Evolutionary conservation across 306 rosid genomes (phyloP).

Genomic region (Mimosa pudica): DNA sequence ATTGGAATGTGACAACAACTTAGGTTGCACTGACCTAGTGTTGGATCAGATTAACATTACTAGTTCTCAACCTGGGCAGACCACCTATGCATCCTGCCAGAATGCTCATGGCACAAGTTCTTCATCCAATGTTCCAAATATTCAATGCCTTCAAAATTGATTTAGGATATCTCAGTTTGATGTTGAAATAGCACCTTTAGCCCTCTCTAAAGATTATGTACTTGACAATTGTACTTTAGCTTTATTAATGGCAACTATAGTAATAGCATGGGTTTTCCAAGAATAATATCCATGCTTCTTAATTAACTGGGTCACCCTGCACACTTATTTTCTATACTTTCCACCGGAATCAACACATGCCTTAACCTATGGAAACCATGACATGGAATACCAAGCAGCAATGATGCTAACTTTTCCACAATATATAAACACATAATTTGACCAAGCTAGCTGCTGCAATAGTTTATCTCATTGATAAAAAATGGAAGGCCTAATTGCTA

Average conservation of each 20-base stretch:
- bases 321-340: not conserved
- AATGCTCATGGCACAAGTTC: slow-evolving; percentile 32
- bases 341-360: not conserved
- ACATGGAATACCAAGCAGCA: not conserved
- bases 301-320: not conserved
- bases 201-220: not conserved
- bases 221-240: not conserved
- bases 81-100: slow-evolving; percentile 23
- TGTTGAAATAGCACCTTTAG: not conserved
- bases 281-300: not conserved
- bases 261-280: not conserved
- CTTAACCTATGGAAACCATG: not conserved
- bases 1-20: slow-evolving; percentile 26
- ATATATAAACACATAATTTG: not conserved
- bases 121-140: slow-evolving; percentile 22
- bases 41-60: slow-evolving; percentile 31
- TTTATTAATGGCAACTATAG: not conserved
- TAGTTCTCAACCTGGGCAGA: not conserved
- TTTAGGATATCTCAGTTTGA: not conserved
- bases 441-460: not conserved
- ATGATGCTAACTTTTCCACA: not conserved
- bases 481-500: not conserved
- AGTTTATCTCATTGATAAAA: not conserved
- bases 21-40: slow-evolving; percentile 35
- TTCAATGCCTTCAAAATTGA: slow-evolving; percentile 34